These are phyloP conservation scores for Hippophae gyantsensis DNA, from an alignment of 306 rosid species.

Conservation along the genomic window DNA sequence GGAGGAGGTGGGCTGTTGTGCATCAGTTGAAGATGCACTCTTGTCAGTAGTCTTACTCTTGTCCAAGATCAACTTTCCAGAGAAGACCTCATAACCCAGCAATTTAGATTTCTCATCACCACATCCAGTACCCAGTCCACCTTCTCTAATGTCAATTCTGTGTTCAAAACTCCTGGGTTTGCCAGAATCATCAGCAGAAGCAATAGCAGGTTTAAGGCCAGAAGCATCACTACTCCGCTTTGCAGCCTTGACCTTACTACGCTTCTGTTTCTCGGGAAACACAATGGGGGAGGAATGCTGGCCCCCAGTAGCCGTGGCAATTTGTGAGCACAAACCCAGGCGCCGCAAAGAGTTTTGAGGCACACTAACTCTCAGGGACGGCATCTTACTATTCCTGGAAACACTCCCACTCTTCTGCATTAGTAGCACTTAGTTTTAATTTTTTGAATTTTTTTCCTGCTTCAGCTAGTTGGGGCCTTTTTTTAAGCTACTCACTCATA, in stretches of 20 bases:
- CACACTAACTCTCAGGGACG: constrained; percentile 47
- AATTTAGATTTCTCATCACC: constrained; percentile 91
- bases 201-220: constrained; percentile 19
- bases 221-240: constrained; percentile 33
- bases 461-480: not conserved
- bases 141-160: constrained; percentile 56
- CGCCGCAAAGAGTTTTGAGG: constrained; percentile 82
- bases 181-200: constrained; percentile 37
- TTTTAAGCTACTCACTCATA: not conserved
- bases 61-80: constrained; percentile 79
- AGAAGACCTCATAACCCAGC: constrained; percentile 66
- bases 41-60: constrained; percentile 38
- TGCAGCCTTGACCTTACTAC: constrained; percentile 51
- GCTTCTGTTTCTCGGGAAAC: constrained; percentile 95
- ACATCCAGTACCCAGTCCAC: constrained; percentile 29
- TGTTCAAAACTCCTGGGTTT: constrained; percentile 60
- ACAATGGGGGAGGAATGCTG: constrained; percentile 88
- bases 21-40: constrained; percentile 24
- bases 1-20: constrained; percentile 26
- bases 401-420: constrained; percentile 62
- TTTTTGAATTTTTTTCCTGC: not conserved
- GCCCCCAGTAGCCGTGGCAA: constrained; percentile 76
- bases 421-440: constrained; percentile 17
- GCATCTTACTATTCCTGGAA: constrained; percentile 46
- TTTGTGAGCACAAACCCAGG: constrained; percentile 86